Evolutionary conservation across 2,329 filamentous ascomycete species (phyloP).

Genomic region (Fusarium graminum): DNA sequence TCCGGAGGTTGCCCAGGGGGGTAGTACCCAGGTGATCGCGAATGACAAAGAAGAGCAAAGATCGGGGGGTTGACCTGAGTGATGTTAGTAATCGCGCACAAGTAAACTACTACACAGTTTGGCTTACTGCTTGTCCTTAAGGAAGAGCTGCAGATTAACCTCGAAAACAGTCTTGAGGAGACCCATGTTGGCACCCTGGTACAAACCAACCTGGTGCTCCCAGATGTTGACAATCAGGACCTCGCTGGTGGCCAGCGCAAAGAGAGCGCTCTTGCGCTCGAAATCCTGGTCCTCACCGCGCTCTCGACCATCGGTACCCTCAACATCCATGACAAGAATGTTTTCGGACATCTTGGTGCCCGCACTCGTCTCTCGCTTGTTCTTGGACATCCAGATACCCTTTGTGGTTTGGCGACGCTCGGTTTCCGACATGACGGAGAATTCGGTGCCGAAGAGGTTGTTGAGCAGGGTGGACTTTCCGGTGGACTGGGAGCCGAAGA

Average conservation of each 20-base stretch:
- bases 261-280: conserved; percentile 96
- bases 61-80: conserved; percentile 82
- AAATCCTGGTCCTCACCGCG: conserved; percentile 98
- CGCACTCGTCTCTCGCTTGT: conserved; percentile 74
- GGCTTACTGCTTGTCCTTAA: conserved; percentile 91
- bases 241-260: conserved; percentile 96
- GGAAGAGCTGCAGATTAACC: conserved; percentile 95
- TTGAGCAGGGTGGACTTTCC: conserved; percentile 98
- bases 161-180: conserved; percentile 98
- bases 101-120: conserved; percentile 1
- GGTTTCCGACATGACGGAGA: conserved; percentile 97
- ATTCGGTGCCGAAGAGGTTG: conserved; percentile 93
- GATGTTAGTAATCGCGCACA: conserved; percentile 40
- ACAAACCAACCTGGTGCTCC: conserved; percentile 98
- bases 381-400: conserved; percentile 99
- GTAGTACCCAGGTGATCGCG: conserved; percentile 96
- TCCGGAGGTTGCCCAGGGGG: conserved; percentile 88
- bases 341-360: conserved; percentile 87
- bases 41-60: conserved; percentile 97
- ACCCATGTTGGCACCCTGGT: conserved; percentile 99
- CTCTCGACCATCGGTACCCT: conserved; percentile 96
- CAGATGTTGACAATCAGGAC: conserved; percentile 99
- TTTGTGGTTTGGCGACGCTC: conserved; percentile 97
- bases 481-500: conserved; percentile 98
- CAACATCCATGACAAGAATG: conserved; percentile 99